Conservation (phyloP, 2,329 filamentous ascomycete species). For the Aspergillus novoparasiticus region DNA sequence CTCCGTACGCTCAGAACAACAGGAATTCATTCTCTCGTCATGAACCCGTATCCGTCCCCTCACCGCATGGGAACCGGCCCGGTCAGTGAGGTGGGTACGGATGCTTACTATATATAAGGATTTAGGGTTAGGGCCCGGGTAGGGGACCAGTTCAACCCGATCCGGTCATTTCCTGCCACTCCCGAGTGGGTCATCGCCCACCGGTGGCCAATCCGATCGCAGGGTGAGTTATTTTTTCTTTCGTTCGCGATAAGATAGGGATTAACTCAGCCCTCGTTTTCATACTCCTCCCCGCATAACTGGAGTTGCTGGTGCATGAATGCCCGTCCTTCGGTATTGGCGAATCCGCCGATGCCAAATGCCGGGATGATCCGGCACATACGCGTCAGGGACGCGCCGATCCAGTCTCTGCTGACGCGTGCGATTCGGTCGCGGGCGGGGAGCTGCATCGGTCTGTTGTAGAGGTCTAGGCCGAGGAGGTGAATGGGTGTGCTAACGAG, state of each 20-base stretch:
- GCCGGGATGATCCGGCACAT: slow-evolving; percentile 84
- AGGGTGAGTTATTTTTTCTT: not conserved
- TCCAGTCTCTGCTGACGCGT: slow-evolving; percentile 73
- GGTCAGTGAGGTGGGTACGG: not conserved
- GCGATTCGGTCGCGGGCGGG: slow-evolving; percentile 60
- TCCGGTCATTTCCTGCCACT: not conserved
- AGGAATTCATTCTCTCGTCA: not conserved
- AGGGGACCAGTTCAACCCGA: not conserved
- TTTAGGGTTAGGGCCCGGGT: not conserved
- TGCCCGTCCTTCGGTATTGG: slow-evolving; percentile 61
- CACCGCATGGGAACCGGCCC: slow-evolving; percentile 4
- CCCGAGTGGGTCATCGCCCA: not conserved
- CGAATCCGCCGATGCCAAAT: slow-evolving; percentile 83
- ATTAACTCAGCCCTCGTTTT: not conserved
- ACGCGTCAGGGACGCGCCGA: slow-evolving; percentile 69
- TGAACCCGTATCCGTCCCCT: not conserved
- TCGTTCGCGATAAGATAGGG: not conserved
- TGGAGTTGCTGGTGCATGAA: slow-evolving; percentile 32
- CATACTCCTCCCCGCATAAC: slow-evolving; percentile 9
- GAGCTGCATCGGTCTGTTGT: slow-evolving; percentile 63
- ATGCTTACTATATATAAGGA: not conserved
- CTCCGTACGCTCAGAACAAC: not conserved
- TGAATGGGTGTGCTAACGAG: slow-evolving; percentile 79
- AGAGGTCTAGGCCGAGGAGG: slow-evolving; percentile 79
- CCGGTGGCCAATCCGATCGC: not conserved